A percentile compares a stretch with the other conserved stretches of the same genome.
Evolutionary conservation across 768 basidiomycete species (phyloP).

Genomic region (Harrya chromipes): DNA sequence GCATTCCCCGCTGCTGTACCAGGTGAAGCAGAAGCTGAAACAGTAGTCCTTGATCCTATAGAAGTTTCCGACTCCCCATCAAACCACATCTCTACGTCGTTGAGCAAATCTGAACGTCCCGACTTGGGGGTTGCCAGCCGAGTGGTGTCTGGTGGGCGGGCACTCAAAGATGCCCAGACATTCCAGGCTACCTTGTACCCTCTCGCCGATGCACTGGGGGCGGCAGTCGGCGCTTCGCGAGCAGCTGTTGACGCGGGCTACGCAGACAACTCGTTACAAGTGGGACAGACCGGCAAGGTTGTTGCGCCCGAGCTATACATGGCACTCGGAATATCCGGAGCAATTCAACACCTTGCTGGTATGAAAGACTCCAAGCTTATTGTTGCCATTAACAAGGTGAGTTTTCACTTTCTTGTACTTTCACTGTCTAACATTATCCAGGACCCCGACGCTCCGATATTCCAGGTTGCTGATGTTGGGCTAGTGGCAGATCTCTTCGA

Average conservation of each 20-base stretch:
- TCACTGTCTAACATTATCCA: conserved; percentile 32
- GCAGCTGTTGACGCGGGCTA: conserved; percentile 99
- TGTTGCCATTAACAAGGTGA: conserved; percentile 94
- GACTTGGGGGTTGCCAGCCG: conserved; percentile 85
- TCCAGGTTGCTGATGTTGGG: conserved; percentile 96
- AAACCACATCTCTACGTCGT: conserved; percentile 65
- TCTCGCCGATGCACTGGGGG: conserved; percentile 88
- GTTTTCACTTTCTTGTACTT: not conserved
- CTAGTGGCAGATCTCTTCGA: conserved; percentile 93
- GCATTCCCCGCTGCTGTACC: conserved; percentile 71
- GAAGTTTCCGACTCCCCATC: conserved; percentile 50
- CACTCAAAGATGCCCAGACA: conserved; percentile 92
- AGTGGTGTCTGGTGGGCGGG: conserved; percentile 93
- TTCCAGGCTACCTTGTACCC: conserved; percentile 86
- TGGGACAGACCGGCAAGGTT: conserved; percentile 99
- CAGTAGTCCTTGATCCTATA: conserved; percentile 61
- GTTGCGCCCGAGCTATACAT: conserved; percentile 97
- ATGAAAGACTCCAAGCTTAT: conserved; percentile 99
- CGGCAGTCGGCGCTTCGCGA: conserved; percentile 96
- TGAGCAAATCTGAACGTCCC: conserved; percentile 89
- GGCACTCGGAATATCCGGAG: conserved; percentile 95
- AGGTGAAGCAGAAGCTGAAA: conserved; percentile 52
- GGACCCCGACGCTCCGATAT: conserved; percentile 98
- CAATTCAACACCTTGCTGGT: conserved; percentile 97
- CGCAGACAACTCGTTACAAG: conserved; percentile 95